Conservation (phyloP, 495 filamentous ascomycete species). For the Alectoria sarmentosa region DNA sequence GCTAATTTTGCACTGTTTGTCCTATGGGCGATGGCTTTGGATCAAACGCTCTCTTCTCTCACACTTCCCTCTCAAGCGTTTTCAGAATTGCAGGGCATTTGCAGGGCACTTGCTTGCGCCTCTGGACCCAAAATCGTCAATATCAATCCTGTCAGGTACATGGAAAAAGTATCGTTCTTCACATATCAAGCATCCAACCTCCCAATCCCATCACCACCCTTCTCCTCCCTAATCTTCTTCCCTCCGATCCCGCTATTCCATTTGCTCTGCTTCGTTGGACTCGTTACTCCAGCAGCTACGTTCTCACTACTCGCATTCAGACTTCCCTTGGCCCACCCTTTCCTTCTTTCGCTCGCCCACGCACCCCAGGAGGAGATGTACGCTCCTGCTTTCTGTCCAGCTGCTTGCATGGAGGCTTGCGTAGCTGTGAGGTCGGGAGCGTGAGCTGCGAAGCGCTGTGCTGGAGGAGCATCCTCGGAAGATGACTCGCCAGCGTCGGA, state of each 20-base stretch:
- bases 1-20: neutral
- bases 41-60: neutral
- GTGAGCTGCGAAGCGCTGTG: slow-evolving; percentile 23
- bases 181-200: slow-evolving; percentile 26
- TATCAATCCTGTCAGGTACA: neutral
- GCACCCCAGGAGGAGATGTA: slow-evolving; percentile 92
- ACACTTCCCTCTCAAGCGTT: neutral
- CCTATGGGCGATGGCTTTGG: neutral
- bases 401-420: slow-evolving; percentile 60
- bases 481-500: slow-evolving; percentile 11
- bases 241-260: slow-evolving; percentile 18
- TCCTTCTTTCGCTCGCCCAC: slow-evolving; percentile 88
- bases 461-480: slow-evolving; percentile 26
- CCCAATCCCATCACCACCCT: slow-evolving; percentile 28
- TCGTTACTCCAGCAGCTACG: slow-evolving; percentile 6
- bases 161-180: neutral
- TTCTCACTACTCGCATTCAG: slow-evolving; percentile 15
- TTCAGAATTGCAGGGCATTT: no score
- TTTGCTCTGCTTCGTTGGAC: slow-evolving; percentile 17
- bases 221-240: slow-evolving; percentile 24
- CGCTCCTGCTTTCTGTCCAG: slow-evolving; percentile 67
- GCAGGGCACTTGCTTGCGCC: neutral
- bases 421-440: slow-evolving; percentile 56
- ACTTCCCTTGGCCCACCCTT: slow-evolving; percentile 46
- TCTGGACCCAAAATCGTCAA: neutral